Percentiles rank a stretch among this genome's conserved stretches.
phyloP scores from a whole-genome alignment of 495 filamentous ascomycete genomes.

The Podospora bellae-mahoneyi region DNA sequence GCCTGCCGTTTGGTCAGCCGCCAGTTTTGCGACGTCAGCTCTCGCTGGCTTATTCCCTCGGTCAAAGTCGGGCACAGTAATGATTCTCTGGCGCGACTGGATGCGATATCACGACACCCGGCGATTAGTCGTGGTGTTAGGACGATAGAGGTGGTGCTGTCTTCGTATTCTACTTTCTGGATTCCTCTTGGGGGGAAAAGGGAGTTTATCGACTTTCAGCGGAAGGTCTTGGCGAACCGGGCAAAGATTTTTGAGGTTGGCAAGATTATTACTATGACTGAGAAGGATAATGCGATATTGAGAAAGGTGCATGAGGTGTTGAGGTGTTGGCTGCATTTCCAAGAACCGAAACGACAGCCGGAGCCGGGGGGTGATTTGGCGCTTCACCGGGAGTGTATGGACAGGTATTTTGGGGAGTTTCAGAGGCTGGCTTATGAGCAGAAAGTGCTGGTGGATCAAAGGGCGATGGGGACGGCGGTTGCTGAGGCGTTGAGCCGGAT shows the following conservation, averaged over 20 bases:
- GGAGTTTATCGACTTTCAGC: neutral
- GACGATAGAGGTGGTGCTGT: neutral
- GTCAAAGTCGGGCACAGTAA: neutral
- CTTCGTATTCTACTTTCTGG: neutral
- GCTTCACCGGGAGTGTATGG: neutral
- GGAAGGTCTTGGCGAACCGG: neutral
- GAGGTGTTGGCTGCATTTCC: neutral
- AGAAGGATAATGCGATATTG: neutral
- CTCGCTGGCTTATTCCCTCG: neutral
- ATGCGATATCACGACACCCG: neutral
- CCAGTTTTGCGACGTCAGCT: neutral
- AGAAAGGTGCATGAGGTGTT: neutral
- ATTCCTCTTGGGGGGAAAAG: neutral
- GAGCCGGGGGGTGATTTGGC: neutral
- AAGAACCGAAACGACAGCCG: neutral
- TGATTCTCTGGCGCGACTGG: neutral
- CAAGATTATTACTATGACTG: neutral
- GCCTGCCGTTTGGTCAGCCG: neutral
- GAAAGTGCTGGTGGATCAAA: neutral
- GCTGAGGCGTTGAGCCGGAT: neutral
- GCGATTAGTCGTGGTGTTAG: neutral
- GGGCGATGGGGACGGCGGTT: neutral
- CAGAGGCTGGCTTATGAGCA: neutral
- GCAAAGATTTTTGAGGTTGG: neutral
- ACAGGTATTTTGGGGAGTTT: neutral